Percentiles rank a stretch among this genome's conserved stretches.
These are phyloP conservation scores for Saksenaea vasiformis DNA, from an alignment of 371 early-diverging fungal genomes.

Conservation along the genomic window DNA sequence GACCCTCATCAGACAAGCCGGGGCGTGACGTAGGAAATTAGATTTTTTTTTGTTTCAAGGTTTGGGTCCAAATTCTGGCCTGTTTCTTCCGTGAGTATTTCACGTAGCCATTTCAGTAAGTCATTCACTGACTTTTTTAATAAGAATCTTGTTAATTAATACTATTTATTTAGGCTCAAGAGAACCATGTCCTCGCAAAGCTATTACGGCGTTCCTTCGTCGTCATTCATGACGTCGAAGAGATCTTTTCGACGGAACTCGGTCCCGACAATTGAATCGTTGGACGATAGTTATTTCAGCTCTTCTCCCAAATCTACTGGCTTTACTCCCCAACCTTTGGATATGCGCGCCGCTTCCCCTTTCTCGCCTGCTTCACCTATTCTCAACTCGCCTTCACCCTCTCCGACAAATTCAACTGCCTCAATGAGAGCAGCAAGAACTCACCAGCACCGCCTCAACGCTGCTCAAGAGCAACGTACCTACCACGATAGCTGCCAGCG, in stretches of 20 bases:
- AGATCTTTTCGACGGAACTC: slow-evolving; percentile 35
- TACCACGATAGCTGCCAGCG: slow-evolving; percentile 75
- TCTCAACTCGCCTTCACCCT: slow-evolving; percentile 14
- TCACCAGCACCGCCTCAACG: slow-evolving; percentile 46
- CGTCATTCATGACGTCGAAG: slow-evolving; percentile 14
- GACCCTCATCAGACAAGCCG: no score
- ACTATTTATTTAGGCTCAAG: background rate
- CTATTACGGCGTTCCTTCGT: slow-evolving; percentile 10
- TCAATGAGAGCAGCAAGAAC: slow-evolving; percentile 28
- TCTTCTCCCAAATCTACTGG: slow-evolving; percentile 1
- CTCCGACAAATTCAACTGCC: slow-evolving; percentile 25
- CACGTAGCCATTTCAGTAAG: no score
- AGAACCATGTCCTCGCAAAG: slow-evolving; percentile 12
- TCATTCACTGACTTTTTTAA: no score
- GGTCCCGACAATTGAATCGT: slow-evolving; percentile 24
- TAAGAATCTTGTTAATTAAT: no score
- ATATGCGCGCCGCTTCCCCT: slow-evolving; percentile 6
- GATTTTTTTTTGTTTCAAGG: no score
- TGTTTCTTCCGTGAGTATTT: no score
- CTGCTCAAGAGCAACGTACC: slow-evolving; percentile 61
- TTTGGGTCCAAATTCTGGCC: no score
- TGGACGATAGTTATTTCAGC: slow-evolving; percentile 27
- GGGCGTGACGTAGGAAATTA: no score
- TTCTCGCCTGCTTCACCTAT: slow-evolving; percentile 8
- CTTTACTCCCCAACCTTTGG: background rate